Evolutionary conservation across 768 basidiomycete genomes (phyloP).

Genomic region (Pluteus cervinus): DNA sequence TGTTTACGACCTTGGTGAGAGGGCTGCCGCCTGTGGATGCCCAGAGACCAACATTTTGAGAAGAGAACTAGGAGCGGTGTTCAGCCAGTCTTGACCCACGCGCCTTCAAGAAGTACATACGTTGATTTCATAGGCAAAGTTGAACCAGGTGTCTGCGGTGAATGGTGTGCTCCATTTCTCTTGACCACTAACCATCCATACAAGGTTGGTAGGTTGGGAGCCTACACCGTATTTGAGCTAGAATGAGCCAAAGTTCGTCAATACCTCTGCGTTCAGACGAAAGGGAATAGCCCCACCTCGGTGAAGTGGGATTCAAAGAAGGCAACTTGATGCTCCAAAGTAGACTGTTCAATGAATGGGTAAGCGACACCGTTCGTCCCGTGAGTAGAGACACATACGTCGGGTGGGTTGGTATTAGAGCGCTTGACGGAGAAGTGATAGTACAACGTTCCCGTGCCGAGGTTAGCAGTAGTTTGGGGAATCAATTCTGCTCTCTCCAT

Average conservation of each 20-base stretch:
- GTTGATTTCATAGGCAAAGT: conserved; percentile 63
- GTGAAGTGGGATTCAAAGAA: conserved; percentile 66
- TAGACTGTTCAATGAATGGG: conserved; percentile 26
- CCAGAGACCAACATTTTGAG: conserved; percentile 51
- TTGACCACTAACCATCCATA: conserved; percentile 43
- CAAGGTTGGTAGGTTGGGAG: conserved; percentile 40
- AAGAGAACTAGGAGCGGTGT: conserved; percentile 36
- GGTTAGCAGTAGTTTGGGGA: conserved; percentile 42
- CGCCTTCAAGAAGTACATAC: conserved; percentile 29
- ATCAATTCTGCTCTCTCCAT: conserved; percentile 41
- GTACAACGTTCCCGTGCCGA: conserved; percentile 52
- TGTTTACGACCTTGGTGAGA: conserved; percentile 42
- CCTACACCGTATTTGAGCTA: conserved; percentile 54
- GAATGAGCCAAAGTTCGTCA: conserved; percentile 2
- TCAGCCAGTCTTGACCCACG: neutral
- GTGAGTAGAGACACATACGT: conserved; percentile 26
- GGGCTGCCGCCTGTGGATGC: conserved; percentile 43
- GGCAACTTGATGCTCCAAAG: conserved; percentile 52
- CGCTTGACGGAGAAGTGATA: conserved; percentile 59
- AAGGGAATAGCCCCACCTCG: conserved; percentile 29
- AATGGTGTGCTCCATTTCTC: conserved; percentile 47
- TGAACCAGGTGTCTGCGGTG: conserved; percentile 51
- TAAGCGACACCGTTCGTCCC: neutral
- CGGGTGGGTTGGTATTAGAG: conserved; percentile 41
- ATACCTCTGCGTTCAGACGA: neutral